Evolutionary conservation across 108 stramenopile species (phyloP), one percentile per base, ranked within the genome.

Genomic region (Fistulifera solaris): DNA sequence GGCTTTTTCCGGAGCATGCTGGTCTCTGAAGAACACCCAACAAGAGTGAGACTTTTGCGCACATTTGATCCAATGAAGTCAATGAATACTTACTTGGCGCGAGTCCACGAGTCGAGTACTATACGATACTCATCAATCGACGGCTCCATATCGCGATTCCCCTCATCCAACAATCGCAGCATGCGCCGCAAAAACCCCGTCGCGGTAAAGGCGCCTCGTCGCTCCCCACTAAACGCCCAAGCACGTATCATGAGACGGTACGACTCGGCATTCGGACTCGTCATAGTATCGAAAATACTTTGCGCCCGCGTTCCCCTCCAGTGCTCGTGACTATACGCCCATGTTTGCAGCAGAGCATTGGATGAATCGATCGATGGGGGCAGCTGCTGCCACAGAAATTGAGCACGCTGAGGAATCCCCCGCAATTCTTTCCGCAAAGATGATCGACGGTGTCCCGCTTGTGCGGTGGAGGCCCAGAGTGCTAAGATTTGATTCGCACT

Each of bases 61-160:
- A n/a, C n/a, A n/a, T n/a, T n/a, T n/a, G n/a, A n/a, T n/a, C n/a
- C n/a, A n/a, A n/a, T n/a, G n/a, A n/a, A n/a, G n/a, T n/a, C n/a
- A 22, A 19, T 42, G 42, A 25, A 24, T 10, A 35, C 13, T 38
- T 39, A 17, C 54, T 16, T n/a, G 18, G 28, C 15, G 3, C 12
- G 45, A 24, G 35, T 25, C 89, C 89, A 91, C 40, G 84, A 79
- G 47, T 76, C 47, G 31, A 86, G 69, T 26, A 85, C 61, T 44
- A 78, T 61, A 47, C 78, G 79, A 48, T 86, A 84, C 58, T 87
- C 85, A n/a, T 80, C 73, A 63, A 87, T 55, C 11, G 76, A 65
- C 8, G 89, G 89, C 59, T 78, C 81, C 75, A 82, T 73, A 40
- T 75, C 76, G 35, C 52, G 50, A 25, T 56, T 26, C 19, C 82